Base-by-base conservation (phyloP, 108 stramenopile species). In the Craspedostauros australis region DNA sequence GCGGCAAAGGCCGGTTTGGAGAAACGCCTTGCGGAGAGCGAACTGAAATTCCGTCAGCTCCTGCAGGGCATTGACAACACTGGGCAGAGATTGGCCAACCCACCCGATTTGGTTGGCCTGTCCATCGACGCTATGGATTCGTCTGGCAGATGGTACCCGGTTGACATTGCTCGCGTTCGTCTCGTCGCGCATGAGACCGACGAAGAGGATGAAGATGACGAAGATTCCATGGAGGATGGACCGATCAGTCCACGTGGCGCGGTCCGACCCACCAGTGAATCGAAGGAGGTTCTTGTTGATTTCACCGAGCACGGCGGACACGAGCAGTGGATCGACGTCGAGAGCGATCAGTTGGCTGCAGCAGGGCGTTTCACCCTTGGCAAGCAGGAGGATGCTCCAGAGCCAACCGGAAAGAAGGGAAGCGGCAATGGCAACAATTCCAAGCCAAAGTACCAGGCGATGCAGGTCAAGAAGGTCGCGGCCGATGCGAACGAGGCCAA, bases 71-170 rank as follows among this genome's bases (percentile, higher is more conserved):
- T 86, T 1, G 78, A 84, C 49, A 51, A 68, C 24, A 50, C 77
- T 19, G 83, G 73, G 20, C 62, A 75, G 50, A 64, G 66, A 12
- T 27, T 76, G 44, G 33, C 49, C 24, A 73, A 55, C 11, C 52
- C 70, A 14, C 55, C 60, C 8, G 46, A 63, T 18, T 66, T 83
- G 9, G 60, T 76, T 28, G 82, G 75, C 6, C 50, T 67, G 56
- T 26, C 15, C n/a, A 72, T 91, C 16, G 90, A 91, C 68, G 90
- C 84, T 18, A 81, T 83, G 81, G 90, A 91, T 72, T 51, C 66
- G 20, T 59, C 86, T 34, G 86, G 90, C 31, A 62, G 86, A 18
- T 91, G 90, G 90, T 91, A 83, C 54, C 62, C 75, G 40, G 82
- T 76, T 11, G 67, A 70, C 11, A 85, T 91, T 41, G 37, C 70